Evolutionary conservation across 139 green algal genomes (phyloP), one percentile per base, ranked within the genome.

Genomic region (Nannochloris sp.): DNA sequence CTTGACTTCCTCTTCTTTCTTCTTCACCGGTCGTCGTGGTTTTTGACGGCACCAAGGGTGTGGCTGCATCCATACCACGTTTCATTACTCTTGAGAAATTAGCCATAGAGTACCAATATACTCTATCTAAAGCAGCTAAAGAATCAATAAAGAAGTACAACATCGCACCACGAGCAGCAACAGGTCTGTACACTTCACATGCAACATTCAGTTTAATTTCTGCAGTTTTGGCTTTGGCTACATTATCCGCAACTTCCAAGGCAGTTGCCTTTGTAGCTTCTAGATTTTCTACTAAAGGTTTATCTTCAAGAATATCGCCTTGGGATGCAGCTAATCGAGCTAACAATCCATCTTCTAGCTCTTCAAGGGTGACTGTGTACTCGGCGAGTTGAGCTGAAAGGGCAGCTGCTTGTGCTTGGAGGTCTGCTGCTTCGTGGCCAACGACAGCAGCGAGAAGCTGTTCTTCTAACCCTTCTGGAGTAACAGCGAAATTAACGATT

Each of bases 71-170:
- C 84, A 95, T 94, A 54, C 87, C 89, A 66, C 90, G 92, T 42
- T 71, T 74, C 6, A 96, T 78, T 61, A 93, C 81, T 45, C 72
- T 80, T 47, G 93, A 80, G 75, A 91, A 97, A 73, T 87, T 93
- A 54, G 88, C 86, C 90, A 97, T 97, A 23, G 85, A 93, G 77
- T 90, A 97, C 67, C 92, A 85, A 78, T 97, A 97, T 39, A 92
- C 77, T 45, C 80, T 81, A 80, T 97, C 87, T 36, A 97, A 77
- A 2, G 75, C 76, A 39, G 87, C 81, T 2, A 97, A 83, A 53
- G 86, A 86, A 73, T 95, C 85, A 38, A 96, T 80, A 3, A 97
- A 77, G 79, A 97, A 96, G 84, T 95, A 97, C 14, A 92, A 39
- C 31, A 93, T 75, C 3, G 87, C 85, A 24, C 88, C 88, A 13